These are phyloP conservation scores for Calonectria hawksworthii DNA, from an alignment of 2,329 filamentous ascomycete genomes.

Conservation along the genomic window DNA sequence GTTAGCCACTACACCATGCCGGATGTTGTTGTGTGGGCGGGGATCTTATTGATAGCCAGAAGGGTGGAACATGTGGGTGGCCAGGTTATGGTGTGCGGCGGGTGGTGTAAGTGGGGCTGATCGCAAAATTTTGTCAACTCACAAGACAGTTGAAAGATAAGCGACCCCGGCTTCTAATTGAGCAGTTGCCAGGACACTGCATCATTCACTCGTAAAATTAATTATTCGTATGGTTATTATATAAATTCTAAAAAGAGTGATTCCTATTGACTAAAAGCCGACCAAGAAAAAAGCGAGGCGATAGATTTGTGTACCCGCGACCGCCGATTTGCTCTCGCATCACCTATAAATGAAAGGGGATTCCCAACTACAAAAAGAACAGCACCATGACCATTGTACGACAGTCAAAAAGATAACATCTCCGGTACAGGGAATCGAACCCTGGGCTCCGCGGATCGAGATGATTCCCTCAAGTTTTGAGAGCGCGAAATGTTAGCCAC, in stretches of 20 bases:
- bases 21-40: constrained; percentile 25
- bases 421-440: constrained; percentile 47
- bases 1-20: constrained; percentile 48
- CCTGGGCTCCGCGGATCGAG: constrained; percentile 42
- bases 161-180: background rate
- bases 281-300: background rate
- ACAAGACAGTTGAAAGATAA: background rate
- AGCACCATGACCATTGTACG: background rate
- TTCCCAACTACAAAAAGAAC: background rate
- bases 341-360: background rate
- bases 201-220: background rate
- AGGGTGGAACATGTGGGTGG: background rate
- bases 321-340: background rate
- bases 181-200: background rate
- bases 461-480: constrained; percentile 35
- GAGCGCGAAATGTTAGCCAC: constrained; percentile 45
- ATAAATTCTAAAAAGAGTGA: background rate
- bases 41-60: background rate
- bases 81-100: background rate
- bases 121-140: background rate
- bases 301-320: background rate
- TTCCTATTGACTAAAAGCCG: background rate
- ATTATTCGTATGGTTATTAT: background rate
- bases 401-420: constrained; percentile 3
- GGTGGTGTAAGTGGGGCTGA: background rate